Evolutionary conservation across 371 early-diverging fungal genomes (phyloP), one percentile per base, ranked within the genome.

Genomic region (Chytridiales sp.): DNA sequence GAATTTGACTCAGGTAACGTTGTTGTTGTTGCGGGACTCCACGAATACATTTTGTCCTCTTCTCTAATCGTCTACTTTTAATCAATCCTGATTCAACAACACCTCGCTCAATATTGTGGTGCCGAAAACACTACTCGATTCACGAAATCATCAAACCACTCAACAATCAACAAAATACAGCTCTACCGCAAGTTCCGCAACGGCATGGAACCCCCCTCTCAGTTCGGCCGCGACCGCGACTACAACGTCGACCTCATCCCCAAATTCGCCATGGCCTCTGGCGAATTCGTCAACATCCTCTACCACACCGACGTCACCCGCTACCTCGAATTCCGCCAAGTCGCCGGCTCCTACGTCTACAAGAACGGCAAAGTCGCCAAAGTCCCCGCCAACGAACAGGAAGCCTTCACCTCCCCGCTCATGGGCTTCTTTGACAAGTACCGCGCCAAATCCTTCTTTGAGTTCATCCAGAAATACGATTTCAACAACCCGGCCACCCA

Each of bases 241-340:
- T 98, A 91, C 76, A 95, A 93, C 78, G 88, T 99, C 44, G 99
- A 99, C 74, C 77, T 99, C 70, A 95, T 99, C 50, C 99, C 99
- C 68, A 99, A 99, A 84, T 97, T 99, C 75, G 92, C 99, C 84
- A 95, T 99, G 93, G 98, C 97, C 52, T 95, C 93, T 66, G 97
- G 78, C 35, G 81, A 81, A 51, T 82, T 82, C 64, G 75, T 79
- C 47, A 81, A 82, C 65, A 75, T 86, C 49, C 80, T 89, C 21
- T 76, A 79, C 54, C 94, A 98, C 77, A 94, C 98, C 47, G 94
- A 99, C 70, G 97, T 99, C 35, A 94, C 97, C 27, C 91, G 97
- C 56, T 96, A 98, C 78, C 82, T 99, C 39, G 97, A 96, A 71
- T 99, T 99, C 84, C 90, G 92, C 75, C 92, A 95, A 70, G 94